Percentiles rank a stretch among this genome's conserved stretches.
phyloP scores from a whole-genome alignment of 192 early-diverging fungal species.

The Coemansia sp. region DNA sequence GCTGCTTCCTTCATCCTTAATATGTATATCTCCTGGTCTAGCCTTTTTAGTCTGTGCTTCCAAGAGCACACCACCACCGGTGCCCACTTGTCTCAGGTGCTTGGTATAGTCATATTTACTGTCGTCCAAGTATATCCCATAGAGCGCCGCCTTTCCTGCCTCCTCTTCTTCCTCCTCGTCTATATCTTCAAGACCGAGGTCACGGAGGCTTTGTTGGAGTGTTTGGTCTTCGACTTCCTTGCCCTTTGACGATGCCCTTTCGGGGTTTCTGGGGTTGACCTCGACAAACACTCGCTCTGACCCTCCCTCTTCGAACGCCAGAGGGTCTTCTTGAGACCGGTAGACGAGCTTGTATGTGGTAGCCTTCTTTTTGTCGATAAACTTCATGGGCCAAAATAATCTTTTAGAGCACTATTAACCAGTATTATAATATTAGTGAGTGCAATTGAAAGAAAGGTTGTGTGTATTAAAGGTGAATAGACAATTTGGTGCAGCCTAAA shows the following conservation, averaged over 20 bases:
- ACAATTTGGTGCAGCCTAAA: too few relatives aligned
- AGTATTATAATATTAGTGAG: conserved; percentile 2
- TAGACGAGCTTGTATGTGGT: conserved; percentile 90
- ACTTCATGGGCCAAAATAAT: too few relatives aligned
- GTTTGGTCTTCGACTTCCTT: conserved; percentile 27
- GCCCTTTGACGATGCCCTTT: conserved; percentile 1
- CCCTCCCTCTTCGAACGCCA: conserved; percentile 75
- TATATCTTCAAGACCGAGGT: conserved; percentile 14
- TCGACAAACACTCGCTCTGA: conserved; percentile 78
- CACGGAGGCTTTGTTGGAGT: conserved; percentile 14
- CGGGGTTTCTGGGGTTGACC: conserved; percentile 21
- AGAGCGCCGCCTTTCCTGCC: conserved; percentile 74
- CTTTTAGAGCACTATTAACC: too few relatives aligned
- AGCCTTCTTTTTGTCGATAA: conserved; percentile 85
- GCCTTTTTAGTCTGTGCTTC: conserved; percentile 54
- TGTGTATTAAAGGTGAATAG: too few relatives aligned
- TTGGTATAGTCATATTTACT: conserved; percentile 91
- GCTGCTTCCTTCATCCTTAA: conserved; percentile 16
- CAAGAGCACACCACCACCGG: conserved; percentile 72
- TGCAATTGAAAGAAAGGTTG: background rate
- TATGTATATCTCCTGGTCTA: conserved; percentile 52
- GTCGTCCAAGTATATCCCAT: conserved; percentile 91
- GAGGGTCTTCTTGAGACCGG: conserved; percentile 92
- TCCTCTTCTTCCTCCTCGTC: conserved; percentile 31
- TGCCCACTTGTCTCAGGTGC: conserved; percentile 84